phyloP scores from a whole-genome alignment of 352 stramenopile genomes.

The Phytopythium vexans region DNA sequence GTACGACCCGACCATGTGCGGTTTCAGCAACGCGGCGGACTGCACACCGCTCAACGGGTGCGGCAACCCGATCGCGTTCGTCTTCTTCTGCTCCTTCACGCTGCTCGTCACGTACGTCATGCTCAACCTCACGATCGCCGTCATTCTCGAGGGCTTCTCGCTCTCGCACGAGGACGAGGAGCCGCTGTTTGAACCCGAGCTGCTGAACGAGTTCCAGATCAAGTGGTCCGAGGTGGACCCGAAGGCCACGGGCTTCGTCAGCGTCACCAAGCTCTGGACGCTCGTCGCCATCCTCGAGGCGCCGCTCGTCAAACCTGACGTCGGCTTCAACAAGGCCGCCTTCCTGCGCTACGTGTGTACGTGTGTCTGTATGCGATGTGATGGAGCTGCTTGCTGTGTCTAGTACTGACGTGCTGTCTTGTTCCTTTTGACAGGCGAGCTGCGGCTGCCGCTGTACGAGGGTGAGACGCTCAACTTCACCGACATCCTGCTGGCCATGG shows the following conservation, averaged over 20 bases:
- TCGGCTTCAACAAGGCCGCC: conserved; percentile 34
- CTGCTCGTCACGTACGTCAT: conserved; percentile 93
- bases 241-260: conserved; percentile 80
- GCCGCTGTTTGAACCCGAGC: conserved; percentile 78
- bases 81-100: conserved; percentile 86
- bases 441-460: conserved; percentile 83
- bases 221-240: conserved; percentile 90
- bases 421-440: conserved; percentile 24
- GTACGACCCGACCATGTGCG: conserved; percentile 66
- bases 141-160: conserved; percentile 92
- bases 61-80: conserved; percentile 52
- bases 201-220: conserved; percentile 87
- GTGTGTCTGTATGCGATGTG: conserved; percentile 11
- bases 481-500: conserved; percentile 82
- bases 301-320: conserved; percentile 63
- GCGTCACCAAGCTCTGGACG: conserved; percentile 59
- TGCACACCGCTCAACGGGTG: conserved; percentile 80
- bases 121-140: conserved; percentile 93
- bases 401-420: conserved; percentile 4
- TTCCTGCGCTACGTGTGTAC: conserved; percentile 63
- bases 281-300: conserved; percentile 76
- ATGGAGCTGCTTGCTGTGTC: background rate
- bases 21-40: conserved; percentile 61
- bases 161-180: conserved; percentile 84
- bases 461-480: conserved; percentile 83